Evolutionary conservation across 768 basidiomycete genomes (phyloP).

Genomic region (Boletales sp.): DNA sequence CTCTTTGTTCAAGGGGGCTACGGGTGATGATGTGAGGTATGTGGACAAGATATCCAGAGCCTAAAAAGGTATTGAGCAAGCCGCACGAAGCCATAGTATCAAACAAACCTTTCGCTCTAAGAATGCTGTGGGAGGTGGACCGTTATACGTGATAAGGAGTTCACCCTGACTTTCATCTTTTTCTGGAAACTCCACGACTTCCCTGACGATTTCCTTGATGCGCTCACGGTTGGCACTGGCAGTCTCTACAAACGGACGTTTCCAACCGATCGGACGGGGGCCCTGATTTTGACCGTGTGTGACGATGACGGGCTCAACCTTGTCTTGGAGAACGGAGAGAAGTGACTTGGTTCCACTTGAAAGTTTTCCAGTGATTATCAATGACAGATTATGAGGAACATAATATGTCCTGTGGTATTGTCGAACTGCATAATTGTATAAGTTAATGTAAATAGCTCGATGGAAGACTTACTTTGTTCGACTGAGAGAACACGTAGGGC

Average conservation of each 20-base stretch:
- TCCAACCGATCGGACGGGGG: conserved; percentile 76
- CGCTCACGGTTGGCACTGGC: conserved; percentile 59
- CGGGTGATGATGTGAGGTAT: conserved; percentile 84
- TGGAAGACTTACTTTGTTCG: conserved; percentile 67
- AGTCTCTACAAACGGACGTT: conserved; percentile 91
- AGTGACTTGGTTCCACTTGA: conserved; percentile 72
- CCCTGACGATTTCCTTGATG: conserved; percentile 50
- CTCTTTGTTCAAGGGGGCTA: conserved; percentile 83
- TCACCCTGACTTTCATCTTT: conserved; percentile 96
- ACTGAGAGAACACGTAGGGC: conserved; percentile 81
- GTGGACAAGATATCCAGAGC: conserved; percentile 83
- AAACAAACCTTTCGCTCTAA: conserved; percentile 62
- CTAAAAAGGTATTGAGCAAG: conserved; percentile 31
- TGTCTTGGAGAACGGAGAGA: conserved; percentile 73
- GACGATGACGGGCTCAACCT: conserved; percentile 81
- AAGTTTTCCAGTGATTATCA: conserved; percentile 87
- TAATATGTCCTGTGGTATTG: conserved; percentile 88
- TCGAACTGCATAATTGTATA: conserved; percentile 56
- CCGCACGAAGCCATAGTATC: background rate
- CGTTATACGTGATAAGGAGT: conserved; percentile 70
- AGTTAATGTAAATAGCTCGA: conserved; percentile 10
- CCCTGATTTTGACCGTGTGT: conserved; percentile 72
- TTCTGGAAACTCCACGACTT: conserved; percentile 90
- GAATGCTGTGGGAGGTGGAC: conserved; percentile 69
- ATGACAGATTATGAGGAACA: conserved; percentile 87